Percentiles rank a stretch among this genome's conserved stretches.
phyloP scores from a whole-genome alignment of 768 basidiomycete species.

The Lactarius hatsudake region DNA sequence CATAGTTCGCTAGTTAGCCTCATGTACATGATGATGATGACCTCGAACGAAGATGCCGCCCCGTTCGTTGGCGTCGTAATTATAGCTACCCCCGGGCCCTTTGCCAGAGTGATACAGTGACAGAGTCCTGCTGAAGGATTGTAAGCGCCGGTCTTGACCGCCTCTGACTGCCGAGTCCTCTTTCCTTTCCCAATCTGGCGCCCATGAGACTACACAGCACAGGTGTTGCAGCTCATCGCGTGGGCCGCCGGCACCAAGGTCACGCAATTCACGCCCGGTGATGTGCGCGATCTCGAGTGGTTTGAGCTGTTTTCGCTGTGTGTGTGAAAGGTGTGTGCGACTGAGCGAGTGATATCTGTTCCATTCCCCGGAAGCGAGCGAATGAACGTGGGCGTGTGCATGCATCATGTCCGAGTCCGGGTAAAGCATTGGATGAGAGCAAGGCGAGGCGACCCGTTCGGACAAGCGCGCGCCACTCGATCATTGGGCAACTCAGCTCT shows the following conservation, averaged over 20 bases:
- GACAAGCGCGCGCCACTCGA: background rate
- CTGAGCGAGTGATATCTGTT: background rate
- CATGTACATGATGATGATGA: conserved; percentile 1
- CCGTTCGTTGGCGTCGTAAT: background rate
- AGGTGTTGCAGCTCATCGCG: background rate
- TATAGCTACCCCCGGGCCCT: background rate
- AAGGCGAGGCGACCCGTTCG: no score
- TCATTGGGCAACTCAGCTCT: background rate
- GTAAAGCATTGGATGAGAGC: background rate
- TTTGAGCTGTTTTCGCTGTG: background rate
- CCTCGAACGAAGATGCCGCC: background rate
- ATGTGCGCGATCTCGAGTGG: background rate
- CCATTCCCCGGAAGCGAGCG: no score
- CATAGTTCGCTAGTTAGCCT: background rate
- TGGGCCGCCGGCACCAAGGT: background rate
- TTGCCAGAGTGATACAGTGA: background rate
- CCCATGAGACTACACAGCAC: background rate
- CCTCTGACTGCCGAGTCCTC: no score
- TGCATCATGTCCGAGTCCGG: background rate
- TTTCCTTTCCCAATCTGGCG: background rate
- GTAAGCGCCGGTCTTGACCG: background rate
- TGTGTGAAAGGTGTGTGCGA: background rate
- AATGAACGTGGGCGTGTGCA: background rate
- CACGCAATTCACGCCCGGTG: background rate
- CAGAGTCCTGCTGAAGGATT: background rate